Evolutionary conservation across 1,284 basidiomycete genomes (phyloP).

Genomic region (Apiotrichum laibachii): DNA sequence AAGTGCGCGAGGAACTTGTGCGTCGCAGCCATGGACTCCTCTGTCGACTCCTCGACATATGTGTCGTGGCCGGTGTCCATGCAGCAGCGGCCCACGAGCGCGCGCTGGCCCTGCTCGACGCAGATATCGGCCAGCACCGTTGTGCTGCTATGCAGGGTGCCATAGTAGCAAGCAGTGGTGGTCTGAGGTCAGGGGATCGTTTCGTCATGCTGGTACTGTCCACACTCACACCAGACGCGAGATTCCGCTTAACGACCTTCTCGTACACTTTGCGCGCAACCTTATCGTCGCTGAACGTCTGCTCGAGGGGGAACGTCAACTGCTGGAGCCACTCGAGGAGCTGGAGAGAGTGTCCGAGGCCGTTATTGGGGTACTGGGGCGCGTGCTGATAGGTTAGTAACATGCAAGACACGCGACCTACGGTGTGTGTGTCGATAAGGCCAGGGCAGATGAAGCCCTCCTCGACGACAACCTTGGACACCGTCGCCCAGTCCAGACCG

Average conservation of each 20-base stretch:
- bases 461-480: constrained; percentile 55
- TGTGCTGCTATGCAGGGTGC: constrained; percentile 74
- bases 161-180: constrained; percentile 91
- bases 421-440: constrained; percentile 85
- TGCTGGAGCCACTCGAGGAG: constrained; percentile 88
- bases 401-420: constrained; percentile 49
- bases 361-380: constrained; percentile 81
- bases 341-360: constrained; percentile 61
- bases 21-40: constrained; percentile 63
- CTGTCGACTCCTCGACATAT: constrained; percentile 68
- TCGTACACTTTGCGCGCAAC: constrained; percentile 73
- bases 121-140: constrained; percentile 81
- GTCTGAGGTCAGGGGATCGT: constrained; percentile 57
- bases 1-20: constrained; percentile 68
- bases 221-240: constrained; percentile 69
- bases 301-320: constrained; percentile 86
- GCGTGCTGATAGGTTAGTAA: constrained; percentile 64
- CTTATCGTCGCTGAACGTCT: constrained; percentile 66
- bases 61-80: constrained; percentile 73
- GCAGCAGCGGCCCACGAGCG: constrained; percentile 87
- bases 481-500: constrained; percentile 19
- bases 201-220: background rate
- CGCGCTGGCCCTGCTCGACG: constrained; percentile 72
- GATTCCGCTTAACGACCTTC: constrained; percentile 68
- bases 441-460: constrained; percentile 85